Evolutionary conservation across 1,139 yeast genomes (phyloP).

Genomic region (Pichia sp.): DNA sequence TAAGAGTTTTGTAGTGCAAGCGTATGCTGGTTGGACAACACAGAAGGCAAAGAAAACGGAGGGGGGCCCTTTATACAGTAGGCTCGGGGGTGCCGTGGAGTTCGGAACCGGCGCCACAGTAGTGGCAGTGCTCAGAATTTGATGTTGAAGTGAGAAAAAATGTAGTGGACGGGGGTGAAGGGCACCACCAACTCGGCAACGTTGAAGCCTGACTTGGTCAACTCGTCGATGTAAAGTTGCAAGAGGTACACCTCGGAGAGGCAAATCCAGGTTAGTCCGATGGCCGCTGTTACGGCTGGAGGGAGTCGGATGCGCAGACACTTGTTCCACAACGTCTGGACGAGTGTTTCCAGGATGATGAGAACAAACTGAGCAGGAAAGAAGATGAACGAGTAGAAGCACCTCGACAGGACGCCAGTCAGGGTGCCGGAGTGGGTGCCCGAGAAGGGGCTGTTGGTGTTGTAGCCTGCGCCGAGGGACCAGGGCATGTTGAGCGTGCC

Average conservation of each 20-base stretch:
- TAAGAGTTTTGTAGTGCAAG: too few relatives aligned
- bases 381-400: conserved; percentile 20
- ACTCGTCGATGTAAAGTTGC: conserved; percentile 19
- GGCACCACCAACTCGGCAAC: conserved; percentile 8
- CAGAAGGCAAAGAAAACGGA: too few relatives aligned
- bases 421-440: neutral
- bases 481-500: conserved; percentile 19
- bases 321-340: conserved; percentile 3
- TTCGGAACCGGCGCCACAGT: neutral
- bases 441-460: conserved; percentile 16
- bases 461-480: conserved; percentile 12
- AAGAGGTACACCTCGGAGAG: conserved; percentile 13
- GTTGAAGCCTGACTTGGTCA: conserved; percentile 19
- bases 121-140: neutral
- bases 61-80: too few relatives aligned
- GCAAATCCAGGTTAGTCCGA: conserved; percentile 20
- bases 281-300: neutral
- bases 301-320: conserved; percentile 5
- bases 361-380: conserved; percentile 19
- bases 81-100: too few relatives aligned
- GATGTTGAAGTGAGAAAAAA: neutral
- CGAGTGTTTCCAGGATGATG: conserved; percentile 13
- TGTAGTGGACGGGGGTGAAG: conserved; percentile 5
- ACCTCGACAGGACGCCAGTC: conserved; percentile 8
- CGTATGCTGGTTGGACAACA: too few relatives aligned